Conservation (phyloP, 2,329 filamentous ascomycete genomes). For the Hymenoscyphus fraxineus region DNA sequence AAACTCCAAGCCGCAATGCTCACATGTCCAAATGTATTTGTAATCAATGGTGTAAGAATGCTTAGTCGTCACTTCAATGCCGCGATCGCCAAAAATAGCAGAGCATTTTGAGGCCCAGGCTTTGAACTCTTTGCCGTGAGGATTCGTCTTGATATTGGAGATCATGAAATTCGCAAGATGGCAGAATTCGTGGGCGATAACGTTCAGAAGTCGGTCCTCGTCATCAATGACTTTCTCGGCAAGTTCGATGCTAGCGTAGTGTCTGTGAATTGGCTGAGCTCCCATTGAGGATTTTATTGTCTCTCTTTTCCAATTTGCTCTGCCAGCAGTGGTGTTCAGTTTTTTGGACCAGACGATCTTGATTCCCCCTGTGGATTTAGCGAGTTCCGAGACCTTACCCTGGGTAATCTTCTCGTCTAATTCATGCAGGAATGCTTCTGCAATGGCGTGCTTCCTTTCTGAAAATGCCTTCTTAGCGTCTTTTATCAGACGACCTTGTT, state of each 20-base stretch:
- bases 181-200: conserved; percentile 95
- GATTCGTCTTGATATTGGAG: conserved; percentile 66
- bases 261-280: conserved; percentile 37
- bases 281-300: conserved; percentile 38
- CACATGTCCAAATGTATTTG: conserved; percentile 85
- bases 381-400: conserved; percentile 55
- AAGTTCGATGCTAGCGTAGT: conserved; percentile 78
- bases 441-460: conserved; percentile 57
- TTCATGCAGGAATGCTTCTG: conserved; percentile 60
- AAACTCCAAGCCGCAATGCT: conserved; percentile 64
- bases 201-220: conserved; percentile 75
- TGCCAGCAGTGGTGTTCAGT: conserved; percentile 75
- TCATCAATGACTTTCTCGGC: conserved; percentile 83
- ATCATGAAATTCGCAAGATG: conserved; percentile 92
- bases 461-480: conserved; percentile 59
- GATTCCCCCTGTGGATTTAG: conserved; percentile 64
- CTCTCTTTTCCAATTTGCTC: conserved; percentile 68
- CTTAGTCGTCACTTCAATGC: conserved; percentile 80
- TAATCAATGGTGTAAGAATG: conserved; percentile 88
- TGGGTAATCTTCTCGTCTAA: conserved; percentile 64
- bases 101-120: conserved; percentile 60
- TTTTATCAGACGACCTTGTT: conserved; percentile 36
- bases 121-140: conserved; percentile 84
- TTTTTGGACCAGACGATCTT: conserved; percentile 71
- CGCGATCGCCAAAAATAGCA: conserved; percentile 53